These are phyloP conservation scores for Withania somnifera DNA, from an alignment of 305 asterid genomes.

Conservation along the genomic window DNA sequence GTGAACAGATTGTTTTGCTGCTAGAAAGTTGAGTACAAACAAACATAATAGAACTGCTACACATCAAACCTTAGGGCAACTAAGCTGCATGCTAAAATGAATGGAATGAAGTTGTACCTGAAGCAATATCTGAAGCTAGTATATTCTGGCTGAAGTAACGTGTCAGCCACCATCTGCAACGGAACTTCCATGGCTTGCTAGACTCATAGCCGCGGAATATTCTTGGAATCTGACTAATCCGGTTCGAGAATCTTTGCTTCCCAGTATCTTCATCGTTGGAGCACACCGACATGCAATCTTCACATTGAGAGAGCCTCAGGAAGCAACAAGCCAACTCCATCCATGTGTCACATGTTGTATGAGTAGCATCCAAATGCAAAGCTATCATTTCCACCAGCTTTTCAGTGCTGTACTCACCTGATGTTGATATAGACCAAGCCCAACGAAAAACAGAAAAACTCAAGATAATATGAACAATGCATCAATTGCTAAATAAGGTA, in stretches of 20 bases:
- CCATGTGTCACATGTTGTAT: conserved; percentile 51
- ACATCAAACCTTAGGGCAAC: not conserved
- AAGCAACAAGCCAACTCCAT: conserved; percentile 61
- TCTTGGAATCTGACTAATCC: conserved; percentile 36
- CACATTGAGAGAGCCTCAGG: conserved; percentile 43
- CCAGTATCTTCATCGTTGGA: conserved; percentile 15
- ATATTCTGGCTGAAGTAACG: conserved; percentile 51
- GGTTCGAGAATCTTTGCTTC: conserved; percentile 14
- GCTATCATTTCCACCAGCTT: conserved; percentile 73
- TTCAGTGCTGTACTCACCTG: conserved; percentile 62
- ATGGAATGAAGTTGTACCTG: conserved; percentile 34
- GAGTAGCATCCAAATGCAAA: conserved; percentile 60
- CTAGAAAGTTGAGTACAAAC: not conserved
- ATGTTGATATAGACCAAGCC: conserved; percentile 1
- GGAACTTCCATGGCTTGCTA: conserved; percentile 50
- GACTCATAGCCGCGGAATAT: conserved; percentile 33
- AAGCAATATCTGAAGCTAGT: conserved; percentile 38
- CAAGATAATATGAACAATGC: not conserved
- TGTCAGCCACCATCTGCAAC: conserved; percentile 77
- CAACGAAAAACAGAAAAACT: not conserved
- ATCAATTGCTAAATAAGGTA: not conserved
- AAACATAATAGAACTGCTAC: not conserved
- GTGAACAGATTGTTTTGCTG: not conserved
- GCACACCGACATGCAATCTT: conserved; percentile 54
- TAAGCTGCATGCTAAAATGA: not conserved